These are phyloP conservation scores for Tuber umbilicatum DNA, from an alignment of 495 filamentous ascomycete genomes.

Conservation along the genomic window DNA sequence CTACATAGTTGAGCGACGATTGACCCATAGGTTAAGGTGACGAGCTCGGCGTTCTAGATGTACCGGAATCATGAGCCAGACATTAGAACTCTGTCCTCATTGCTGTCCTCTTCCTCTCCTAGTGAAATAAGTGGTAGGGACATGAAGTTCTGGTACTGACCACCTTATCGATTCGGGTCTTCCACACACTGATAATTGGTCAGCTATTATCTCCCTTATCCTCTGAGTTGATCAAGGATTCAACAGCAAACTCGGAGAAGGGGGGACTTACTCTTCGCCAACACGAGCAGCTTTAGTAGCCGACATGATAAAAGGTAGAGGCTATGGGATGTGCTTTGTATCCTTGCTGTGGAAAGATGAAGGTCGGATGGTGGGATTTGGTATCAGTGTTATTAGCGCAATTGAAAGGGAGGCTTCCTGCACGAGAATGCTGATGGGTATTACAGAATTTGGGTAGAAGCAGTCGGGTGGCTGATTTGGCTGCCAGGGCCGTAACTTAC, in stretches of 20 bases:
- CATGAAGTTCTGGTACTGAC: constrained; percentile 23
- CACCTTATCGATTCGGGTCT: constrained; percentile 65
- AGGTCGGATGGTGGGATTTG: background rate
- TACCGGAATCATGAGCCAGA: constrained; percentile 3
- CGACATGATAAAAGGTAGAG: constrained; percentile 52
- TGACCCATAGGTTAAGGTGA: constrained; percentile 94
- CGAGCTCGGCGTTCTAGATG: constrained; percentile 76
- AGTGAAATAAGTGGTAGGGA: background rate
- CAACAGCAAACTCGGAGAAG: constrained; percentile 14
- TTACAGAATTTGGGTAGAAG: background rate
- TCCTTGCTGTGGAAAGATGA: background rate
- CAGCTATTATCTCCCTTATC: constrained; percentile 31
- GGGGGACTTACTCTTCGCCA: constrained; percentile 84
- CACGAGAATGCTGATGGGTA: background rate
- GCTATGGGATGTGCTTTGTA: background rate
- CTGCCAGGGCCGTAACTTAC: background rate
- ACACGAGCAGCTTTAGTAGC: constrained; percentile 83
- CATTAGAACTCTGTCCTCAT: background rate
- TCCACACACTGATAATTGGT: constrained; percentile 72
- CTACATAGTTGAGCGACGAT: constrained; percentile 95
- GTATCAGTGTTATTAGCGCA: background rate
- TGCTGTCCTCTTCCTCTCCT: background rate
- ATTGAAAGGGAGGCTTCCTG: background rate
- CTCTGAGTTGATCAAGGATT: background rate
- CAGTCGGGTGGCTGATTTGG: background rate